phyloP scores from a whole-genome alignment of 106 monocot species.

The Dioscorea alata region DNA sequence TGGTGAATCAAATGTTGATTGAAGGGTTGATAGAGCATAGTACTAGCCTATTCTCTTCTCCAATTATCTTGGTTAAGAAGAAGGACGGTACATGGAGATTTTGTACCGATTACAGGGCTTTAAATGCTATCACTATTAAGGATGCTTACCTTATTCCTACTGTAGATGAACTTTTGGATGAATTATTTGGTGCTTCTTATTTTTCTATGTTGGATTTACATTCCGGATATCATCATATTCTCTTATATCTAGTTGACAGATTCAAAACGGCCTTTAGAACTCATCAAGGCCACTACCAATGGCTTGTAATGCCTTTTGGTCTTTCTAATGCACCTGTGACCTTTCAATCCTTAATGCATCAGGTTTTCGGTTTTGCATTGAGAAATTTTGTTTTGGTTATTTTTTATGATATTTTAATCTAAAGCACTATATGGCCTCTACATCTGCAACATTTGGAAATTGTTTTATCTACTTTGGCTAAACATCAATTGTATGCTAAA shows the following conservation, averaged over 20 bases:
- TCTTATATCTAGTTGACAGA: not conserved
- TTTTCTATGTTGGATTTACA: not conserved
- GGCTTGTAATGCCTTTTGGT: slow-evolving; percentile 1
- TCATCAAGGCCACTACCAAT: not conserved
- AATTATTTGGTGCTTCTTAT: not conserved
- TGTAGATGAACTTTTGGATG: slow-evolving; percentile 1
- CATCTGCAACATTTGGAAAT: not conserved
- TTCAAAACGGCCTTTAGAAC: not conserved
- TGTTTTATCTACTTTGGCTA: not conserved
- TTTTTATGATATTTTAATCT: not conserved
- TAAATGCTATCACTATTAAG: not conserved
- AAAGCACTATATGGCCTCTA: not conserved
- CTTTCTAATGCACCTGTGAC: not conserved
- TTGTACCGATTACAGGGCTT: not conserved
- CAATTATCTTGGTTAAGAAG: slow-evolving; percentile 4
- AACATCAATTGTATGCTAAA: not conserved
- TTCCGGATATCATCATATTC: slow-evolving; percentile 1
- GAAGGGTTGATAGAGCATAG: not conserved
- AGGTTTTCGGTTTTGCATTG: not conserved
- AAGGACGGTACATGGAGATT: slow-evolving; percentile 3
- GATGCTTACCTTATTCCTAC: not conserved
- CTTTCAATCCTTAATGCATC: not conserved
- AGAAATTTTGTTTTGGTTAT: not conserved
- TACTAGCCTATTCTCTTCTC: not conserved
- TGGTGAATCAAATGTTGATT: not conserved